Evolutionary conservation across 169 alveolate species (phyloP), one percentile per base, ranked within the genome.

Genomic region (Neospora caninum): DNA sequence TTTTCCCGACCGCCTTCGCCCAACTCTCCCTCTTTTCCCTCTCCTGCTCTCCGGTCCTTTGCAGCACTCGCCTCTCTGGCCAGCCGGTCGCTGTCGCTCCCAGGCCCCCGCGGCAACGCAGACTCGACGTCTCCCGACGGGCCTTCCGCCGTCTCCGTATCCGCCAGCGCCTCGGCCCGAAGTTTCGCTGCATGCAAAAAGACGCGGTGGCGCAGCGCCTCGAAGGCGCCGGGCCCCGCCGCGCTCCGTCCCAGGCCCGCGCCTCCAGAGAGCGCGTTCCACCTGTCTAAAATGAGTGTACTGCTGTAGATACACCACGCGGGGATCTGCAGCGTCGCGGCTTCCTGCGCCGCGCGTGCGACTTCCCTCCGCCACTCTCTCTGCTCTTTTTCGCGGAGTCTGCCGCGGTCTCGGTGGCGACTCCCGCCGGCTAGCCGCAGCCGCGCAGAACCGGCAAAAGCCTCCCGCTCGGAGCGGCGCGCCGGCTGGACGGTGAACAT

Each of bases 231-330:
- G 20, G 20, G 20, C 49, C 39, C 42, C 27, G 49, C 31, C 29
- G 29, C 39, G 86, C 20, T 20, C 45, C n/a, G 2, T 43, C 43
- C 42, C 39, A 36, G 22, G 4, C 22, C 86, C 43, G 20, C 20
- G 86, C 39, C 73, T 22, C 73, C 73, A 27, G 31, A 64, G 73
- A 64, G 73, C n/a, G 73, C 86, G 13, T 13, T 78, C 49, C 39
- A 78, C 86, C 86, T 18, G 43, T 38, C n/a, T 43, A n/a, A 10
- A 43, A 78, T 22, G 86, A 29, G 9, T 4, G 86, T 7, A 25
- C 86, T 78, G 86, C 86, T n/a, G 39, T 20, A 36, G 20, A n/a
- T 78, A 78, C 86, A 78, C 86, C 86, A 78, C 86, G 86, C 39
- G 27, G 86, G 86, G 29, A 78, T n/a, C 45, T 78, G 86, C 10